These are phyloP conservation scores for Corynascus novoguineensis DNA, from an alignment of 495 filamentous ascomycete genomes.

Conservation along the genomic window DNA sequence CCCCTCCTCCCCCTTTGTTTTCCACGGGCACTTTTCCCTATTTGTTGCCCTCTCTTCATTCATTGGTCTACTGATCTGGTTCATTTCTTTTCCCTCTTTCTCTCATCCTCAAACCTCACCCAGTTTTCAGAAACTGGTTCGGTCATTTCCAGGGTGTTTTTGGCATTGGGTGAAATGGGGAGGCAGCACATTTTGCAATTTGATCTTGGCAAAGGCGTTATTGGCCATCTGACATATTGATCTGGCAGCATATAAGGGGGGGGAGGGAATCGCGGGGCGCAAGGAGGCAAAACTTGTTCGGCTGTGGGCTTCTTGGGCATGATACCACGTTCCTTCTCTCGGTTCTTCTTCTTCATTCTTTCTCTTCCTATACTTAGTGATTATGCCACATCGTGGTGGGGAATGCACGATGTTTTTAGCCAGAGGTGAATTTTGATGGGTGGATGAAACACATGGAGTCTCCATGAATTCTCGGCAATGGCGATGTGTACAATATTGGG, in stretches of 20 bases:
- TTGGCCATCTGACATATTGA: not conserved
- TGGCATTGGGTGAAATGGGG: not conserved
- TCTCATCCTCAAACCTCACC: not conserved
- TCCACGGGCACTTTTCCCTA: no score
- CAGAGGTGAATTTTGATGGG: not conserved
- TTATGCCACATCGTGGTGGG: not conserved
- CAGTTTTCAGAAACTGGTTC: not conserved
- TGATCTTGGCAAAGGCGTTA: slow-evolving; percentile 3
- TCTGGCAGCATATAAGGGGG: not conserved
- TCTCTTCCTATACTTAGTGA: not conserved
- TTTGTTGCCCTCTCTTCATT: not conserved
- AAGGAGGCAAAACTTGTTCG: not conserved
- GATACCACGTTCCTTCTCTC: slow-evolving; percentile 14
- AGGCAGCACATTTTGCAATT: not conserved
- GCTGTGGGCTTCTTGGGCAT: slow-evolving; percentile 1
- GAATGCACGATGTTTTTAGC: not conserved
- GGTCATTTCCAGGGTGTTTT: slow-evolving; percentile 5
- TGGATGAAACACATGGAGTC: slow-evolving; percentile 1
- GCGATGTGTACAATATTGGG: not conserved
- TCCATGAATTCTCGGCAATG: not conserved
- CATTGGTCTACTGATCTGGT: not conserved
- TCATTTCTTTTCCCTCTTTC: not conserved
- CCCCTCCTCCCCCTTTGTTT: no score
- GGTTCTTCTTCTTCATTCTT: not conserved
- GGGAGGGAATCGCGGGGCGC: not conserved